A percentile compares a stretch with the other conserved stretches of the same genome.
These are phyloP conservation scores for Tulasnella sp. DNA, from an alignment of 768 basidiomycete genomes.

Conservation along the genomic window DNA sequence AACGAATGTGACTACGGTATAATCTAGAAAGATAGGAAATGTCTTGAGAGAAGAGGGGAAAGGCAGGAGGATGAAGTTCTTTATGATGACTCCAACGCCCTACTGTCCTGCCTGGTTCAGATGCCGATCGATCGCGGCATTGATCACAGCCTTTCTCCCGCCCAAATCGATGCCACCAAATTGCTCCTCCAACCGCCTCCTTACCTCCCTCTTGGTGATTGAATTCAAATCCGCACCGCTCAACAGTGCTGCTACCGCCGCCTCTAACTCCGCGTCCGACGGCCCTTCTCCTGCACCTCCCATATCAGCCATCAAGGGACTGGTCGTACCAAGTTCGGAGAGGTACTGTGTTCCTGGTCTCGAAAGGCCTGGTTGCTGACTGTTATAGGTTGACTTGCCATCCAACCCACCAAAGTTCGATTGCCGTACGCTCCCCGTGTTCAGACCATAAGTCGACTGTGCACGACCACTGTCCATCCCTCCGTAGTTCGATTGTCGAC, in stretches of 20 bases:
- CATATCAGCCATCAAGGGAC: slow-evolving; percentile 22
- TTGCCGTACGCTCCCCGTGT: slow-evolving; percentile 3
- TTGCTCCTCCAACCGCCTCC: slow-evolving; percentile 67
- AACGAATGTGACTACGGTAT: no score
- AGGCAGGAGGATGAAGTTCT: no score
- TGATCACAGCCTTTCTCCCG: slow-evolving; percentile 59
- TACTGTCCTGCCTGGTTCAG: neutral
- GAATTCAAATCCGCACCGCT: slow-evolving; percentile 73
- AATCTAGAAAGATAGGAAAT: no score
- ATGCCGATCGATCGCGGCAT: slow-evolving; percentile 57
- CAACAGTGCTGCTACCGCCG: slow-evolving; percentile 60
- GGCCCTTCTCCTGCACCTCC: slow-evolving; percentile 28
- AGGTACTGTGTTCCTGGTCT: slow-evolving; percentile 68
- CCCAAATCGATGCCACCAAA: slow-evolving; percentile 65
- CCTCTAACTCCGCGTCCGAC: slow-evolving; percentile 60
- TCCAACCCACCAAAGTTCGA: slow-evolving; percentile 19
- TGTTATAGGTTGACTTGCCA: neutral
- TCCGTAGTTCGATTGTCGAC: no score
- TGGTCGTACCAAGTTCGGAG: slow-evolving; percentile 35
- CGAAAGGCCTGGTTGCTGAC: slow-evolving; percentile 33
- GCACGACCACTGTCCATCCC: slow-evolving; percentile 24
- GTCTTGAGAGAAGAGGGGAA: no score
- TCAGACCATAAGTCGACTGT: no score
- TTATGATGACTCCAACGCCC: no score
- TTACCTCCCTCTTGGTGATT: slow-evolving; percentile 85